Evolutionary conservation across 257 asterid genomes (phyloP).

Genomic region (Solanum neorickii): DNA sequence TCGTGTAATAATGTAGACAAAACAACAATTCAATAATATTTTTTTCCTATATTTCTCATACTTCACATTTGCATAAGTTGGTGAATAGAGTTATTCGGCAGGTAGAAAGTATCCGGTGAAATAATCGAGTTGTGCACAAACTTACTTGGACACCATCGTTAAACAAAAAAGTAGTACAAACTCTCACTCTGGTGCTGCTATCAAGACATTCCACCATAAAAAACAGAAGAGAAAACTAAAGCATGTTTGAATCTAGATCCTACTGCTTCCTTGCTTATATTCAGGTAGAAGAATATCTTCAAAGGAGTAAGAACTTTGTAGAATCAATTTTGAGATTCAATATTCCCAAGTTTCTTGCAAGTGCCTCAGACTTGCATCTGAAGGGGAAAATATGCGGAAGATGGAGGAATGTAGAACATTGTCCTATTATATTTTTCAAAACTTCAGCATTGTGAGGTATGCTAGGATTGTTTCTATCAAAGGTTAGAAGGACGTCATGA

Average conservation of each 20-base stretch:
- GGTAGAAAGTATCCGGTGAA: neutral
- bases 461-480: neutral
- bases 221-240: neutral
- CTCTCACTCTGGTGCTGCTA: neutral
- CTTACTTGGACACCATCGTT: neutral
- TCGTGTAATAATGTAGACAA: too few species aligned
- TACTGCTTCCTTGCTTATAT: neutral
- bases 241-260: neutral
- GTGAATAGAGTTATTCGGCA: neutral
- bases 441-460: neutral
- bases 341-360: neutral
- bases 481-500: neutral
- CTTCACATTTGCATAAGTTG: neutral
- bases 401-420: neutral
- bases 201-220: neutral
- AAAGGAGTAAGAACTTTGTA: neutral
- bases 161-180: neutral
- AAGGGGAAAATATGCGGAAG: neutral
- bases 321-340: neutral
- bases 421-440: neutral
- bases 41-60: too few species aligned
- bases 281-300: neutral
- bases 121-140: neutral
- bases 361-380: neutral
- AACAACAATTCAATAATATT: too few species aligned